Evolutionary conservation across 768 basidiomycete species (phyloP).

Genomic region (Phanerochaete sordida): DNA sequence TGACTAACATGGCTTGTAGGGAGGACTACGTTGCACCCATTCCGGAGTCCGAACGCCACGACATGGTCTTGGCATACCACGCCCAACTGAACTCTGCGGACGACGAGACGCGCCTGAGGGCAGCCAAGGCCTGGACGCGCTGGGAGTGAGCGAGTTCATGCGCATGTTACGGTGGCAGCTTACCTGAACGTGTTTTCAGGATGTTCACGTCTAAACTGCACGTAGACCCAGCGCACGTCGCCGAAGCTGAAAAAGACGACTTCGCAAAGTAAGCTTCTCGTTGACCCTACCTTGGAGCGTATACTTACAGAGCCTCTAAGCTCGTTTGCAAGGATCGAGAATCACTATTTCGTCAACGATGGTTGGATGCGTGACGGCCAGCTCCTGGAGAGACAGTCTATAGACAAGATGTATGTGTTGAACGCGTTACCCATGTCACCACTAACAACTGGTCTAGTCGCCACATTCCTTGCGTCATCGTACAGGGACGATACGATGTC

Average conservation of each 20-base stretch:
- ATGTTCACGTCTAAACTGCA: slow-evolving; percentile 79
- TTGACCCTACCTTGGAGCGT: neutral
- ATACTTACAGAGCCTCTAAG: slow-evolving; percentile 32
- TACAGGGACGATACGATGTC: slow-evolving; percentile 88
- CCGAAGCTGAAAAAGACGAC: slow-evolving; percentile 64
- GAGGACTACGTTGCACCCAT: slow-evolving; percentile 80
- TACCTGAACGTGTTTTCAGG: slow-evolving; percentile 33
- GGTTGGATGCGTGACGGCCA: slow-evolving; percentile 90
- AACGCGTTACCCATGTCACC: neutral
- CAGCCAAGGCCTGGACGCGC: slow-evolving; percentile 84
- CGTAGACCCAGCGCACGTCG: slow-evolving; percentile 65
- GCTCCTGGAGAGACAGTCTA: slow-evolving; percentile 75
- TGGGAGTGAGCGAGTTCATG: slow-evolving; percentile 68
- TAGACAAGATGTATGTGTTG: slow-evolving; percentile 81
- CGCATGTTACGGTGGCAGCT: neutral
- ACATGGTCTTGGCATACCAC: slow-evolving; percentile 84
- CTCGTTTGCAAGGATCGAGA: slow-evolving; percentile 85
- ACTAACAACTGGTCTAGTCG: slow-evolving; percentile 46
- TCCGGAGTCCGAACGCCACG: slow-evolving; percentile 72
- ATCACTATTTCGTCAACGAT: slow-evolving; percentile 86
- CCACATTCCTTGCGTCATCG: slow-evolving; percentile 77
- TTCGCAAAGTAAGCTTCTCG: slow-evolving; percentile 63
- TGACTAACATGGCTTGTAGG: slow-evolving; percentile 42
- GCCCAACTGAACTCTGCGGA: slow-evolving; percentile 71
- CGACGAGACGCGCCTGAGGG: slow-evolving; percentile 56